These are phyloP conservation scores for Acanthamoeba rhysodes DNA, from an alignment of 208 protist genomes.

Conservation along the genomic window DNA sequence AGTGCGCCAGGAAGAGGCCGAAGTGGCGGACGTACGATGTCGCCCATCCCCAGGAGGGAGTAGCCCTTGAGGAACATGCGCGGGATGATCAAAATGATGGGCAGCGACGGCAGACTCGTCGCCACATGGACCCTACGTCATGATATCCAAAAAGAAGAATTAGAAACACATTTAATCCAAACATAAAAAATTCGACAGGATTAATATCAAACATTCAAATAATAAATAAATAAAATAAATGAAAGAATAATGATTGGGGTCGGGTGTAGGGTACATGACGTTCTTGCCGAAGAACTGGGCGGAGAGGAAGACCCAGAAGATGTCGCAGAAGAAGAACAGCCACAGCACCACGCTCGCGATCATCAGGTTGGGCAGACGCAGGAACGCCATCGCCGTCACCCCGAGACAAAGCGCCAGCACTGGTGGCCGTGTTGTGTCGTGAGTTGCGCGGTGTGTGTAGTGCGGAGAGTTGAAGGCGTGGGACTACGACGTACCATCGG, in stretches of 20 bases:
- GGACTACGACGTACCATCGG: neutral
- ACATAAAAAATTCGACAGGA: too few species aligned
- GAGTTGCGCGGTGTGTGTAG: neutral
- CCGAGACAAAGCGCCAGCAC: constrained; percentile 59
- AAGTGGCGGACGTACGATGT: constrained; percentile 73
- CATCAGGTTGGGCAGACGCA: constrained; percentile 75
- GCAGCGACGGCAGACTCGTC: constrained; percentile 59
- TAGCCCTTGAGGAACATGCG: constrained; percentile 44
- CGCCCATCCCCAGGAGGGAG: constrained; percentile 76
- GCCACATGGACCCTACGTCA: constrained; percentile 39
- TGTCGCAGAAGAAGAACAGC: constrained; percentile 82
- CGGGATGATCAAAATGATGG: constrained; percentile 62
- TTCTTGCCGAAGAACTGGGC: constrained; percentile 73
- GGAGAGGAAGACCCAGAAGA: constrained; percentile 83
- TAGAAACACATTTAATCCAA: neutral
- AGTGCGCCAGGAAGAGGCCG: neutral
- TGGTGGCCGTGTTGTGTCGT: neutral
- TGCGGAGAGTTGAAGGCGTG: neutral
- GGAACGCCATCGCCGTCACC: constrained; percentile 59
- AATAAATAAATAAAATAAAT: too few species aligned
- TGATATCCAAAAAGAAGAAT: neutral
- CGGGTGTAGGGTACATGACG: too few species aligned
- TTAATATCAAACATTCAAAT: neutral
- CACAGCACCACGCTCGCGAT: constrained; percentile 73
- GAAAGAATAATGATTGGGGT: too few species aligned